Evolutionary conservation across 176 grass and related monocot species (phyloP).

Genomic region (Miscanthus lutarioriparius): DNA sequence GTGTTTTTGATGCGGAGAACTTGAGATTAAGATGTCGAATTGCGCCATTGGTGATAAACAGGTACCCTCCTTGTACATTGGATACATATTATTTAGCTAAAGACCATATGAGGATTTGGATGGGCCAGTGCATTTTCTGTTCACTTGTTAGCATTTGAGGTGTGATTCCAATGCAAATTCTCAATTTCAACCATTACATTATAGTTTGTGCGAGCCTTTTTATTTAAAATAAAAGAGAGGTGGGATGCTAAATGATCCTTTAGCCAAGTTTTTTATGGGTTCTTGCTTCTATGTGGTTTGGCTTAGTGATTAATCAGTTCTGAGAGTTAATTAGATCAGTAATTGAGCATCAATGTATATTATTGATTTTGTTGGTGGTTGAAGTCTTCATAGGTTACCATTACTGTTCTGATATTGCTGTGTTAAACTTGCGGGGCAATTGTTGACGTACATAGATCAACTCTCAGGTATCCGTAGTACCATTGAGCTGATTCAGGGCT

Average conservation of each 20-base stretch:
- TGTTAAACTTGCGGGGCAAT: neutral
- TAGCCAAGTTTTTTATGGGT: neutral
- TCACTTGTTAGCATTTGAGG: constrained; percentile 8
- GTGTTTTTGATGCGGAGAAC: constrained; percentile 87
- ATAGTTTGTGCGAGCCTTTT: constrained; percentile 4
- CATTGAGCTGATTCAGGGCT: neutral
- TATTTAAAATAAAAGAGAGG: neutral
- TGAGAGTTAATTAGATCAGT: constrained; percentile 10
- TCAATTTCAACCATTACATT: constrained; percentile 3
- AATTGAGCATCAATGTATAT: neutral
- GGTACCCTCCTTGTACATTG: constrained; percentile 34
- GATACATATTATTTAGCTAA: neutral
- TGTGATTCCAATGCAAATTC: constrained; percentile 11
- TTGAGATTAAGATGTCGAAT: constrained; percentile 93
- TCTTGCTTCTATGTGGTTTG: neutral
- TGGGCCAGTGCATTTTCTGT: constrained; percentile 20
- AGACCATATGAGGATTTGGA: constrained; percentile 3
- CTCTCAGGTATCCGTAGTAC: neutral
- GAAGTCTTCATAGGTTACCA: neutral
- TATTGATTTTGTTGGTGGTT: neutral
- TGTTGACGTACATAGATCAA: constrained; percentile 1
- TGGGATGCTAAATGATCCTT: neutral
- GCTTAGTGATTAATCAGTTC: constrained; percentile 13
- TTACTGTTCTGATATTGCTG: neutral
- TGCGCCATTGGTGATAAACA: constrained; percentile 59